Base-by-base conservation (phyloP, 345 rosid species). In the Aquilaria malaccensis region DNA sequence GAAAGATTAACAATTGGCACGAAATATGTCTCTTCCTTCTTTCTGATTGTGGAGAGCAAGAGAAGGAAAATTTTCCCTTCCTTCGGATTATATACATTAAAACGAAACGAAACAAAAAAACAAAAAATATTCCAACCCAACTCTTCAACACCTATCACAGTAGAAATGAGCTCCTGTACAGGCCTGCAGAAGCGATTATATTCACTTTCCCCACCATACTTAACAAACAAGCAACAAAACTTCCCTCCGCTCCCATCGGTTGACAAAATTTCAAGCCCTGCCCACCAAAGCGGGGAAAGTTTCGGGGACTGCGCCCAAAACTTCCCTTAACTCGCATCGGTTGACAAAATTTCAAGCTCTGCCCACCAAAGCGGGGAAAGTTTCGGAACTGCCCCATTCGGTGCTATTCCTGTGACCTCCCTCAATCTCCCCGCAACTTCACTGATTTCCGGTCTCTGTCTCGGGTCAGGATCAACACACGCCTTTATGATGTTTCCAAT, bases 351-450 rank as follows among this genome's bases (percentile, higher is more conserved):
- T 81, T 94, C 97, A 46, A 87, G 79, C 55, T 94, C 97, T 32
- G 96, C 99, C 99, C 99, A 94, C 99, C 99, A 90, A 60, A 94
- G 91, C 66, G 97, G 96, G 43, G 96, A 87, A 22, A 86, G 41
- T 74, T 85, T 86, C 0, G 99, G 97, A 2, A 29, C 72, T 32
- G 96, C 92, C 54, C 72, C 83, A 50, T 70, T 90, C 0, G 82
- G 82, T 29, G 72, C 59, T 56, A 94, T 65, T 49, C 79, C 77
- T 0, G 89, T 86, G 14, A 90, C 79, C 60, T 76, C 92, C 45
- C 79, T 74, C 64, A 94, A 70, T 69, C 79, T 76, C 7, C 73
- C 81, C 0, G 76, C 64, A 43, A 90, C 74, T 61, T 84, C 95
- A 15, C 49, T 74, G 82, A 90, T 86, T 13, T 70, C 11, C 1